Base-by-base conservation (phyloP, 129 eudicot genomes). In the Saposhnikovia divaricata region DNA sequence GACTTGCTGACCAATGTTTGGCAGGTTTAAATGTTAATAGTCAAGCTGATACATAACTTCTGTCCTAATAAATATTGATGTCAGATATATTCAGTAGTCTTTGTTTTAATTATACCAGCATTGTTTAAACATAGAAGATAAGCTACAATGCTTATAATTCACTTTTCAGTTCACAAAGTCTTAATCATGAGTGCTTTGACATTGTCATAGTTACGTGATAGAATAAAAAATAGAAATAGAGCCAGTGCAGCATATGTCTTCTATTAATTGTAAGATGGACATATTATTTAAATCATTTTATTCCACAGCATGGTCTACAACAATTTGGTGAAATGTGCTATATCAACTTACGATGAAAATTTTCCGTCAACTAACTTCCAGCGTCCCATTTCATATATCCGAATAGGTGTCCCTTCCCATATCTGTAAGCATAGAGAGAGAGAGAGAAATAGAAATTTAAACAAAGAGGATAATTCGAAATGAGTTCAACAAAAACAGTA, bases 331-430 rank as follows among this genome's bases (percentile, higher is more conserved):
- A 39, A 55, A 3, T 55, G 28, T 71, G 25, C 23, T 18, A 85
- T 39, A 39, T 81, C 59, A 84, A 92, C 99, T 92, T 90, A 95
- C 99, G 99, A 90, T 72, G 99, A 95, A 79, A 95, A 95, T 76
- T 95, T 95, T 72, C 99, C 99, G 86, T 95, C 99, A 78, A 95
- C 99, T 34, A 95, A 87, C 90, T 87, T 95, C 87, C 91, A 95
- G 46, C 88, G 97, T 46, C 97, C 97, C 66, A 91, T 86, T 87
- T 90, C 97, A 76, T 87, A 95, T 68, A 85, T 80, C 66, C 91
- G 94, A 85, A 95, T 92, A 50, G 99, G 97, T 80, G 78, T 61
- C 53, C 99, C 99, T 87, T 95, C 99, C 99, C 99, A 95, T 89
- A 95, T 95, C 99, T 95, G 83, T 53, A 78, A 48, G 84, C 40